Percentiles rank a stretch among this genome's conserved stretches.
phyloP scores from a whole-genome alignment of 75 land plant genomes.

The Isoetes taiwanensis region DNA sequence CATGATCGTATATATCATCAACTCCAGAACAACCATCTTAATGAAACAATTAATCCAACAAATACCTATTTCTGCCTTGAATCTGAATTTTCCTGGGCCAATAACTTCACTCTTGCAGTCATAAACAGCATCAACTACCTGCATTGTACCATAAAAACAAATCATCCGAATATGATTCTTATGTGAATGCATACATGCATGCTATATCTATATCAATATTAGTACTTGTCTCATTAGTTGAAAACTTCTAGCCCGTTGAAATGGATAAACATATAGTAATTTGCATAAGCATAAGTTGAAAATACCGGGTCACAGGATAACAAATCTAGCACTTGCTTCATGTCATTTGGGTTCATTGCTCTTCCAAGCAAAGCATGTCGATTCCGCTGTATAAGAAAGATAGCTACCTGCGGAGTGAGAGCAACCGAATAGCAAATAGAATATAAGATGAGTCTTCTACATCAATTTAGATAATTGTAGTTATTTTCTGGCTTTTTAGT shows the following conservation, averaged over 20 bases:
- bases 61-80: slow-evolving; percentile 96
- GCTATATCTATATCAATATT: not conserved
- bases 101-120: slow-evolving; percentile 99
- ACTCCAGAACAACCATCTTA: not conserved
- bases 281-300: not conserved
- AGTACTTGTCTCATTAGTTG: too few species aligned
- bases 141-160: slow-evolving; percentile 8
- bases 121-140: slow-evolving; percentile 92
- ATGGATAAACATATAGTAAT: not conserved
- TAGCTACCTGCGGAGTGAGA: too few species aligned
- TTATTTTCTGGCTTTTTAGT: too few species aligned
- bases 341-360: slow-evolving; percentile 84
- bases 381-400: slow-evolving; percentile 91
- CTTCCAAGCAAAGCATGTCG: slow-evolving; percentile 94
- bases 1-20: too few species aligned
- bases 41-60: not conserved
- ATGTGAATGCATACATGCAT: not conserved
- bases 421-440: too few species aligned
- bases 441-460: too few species aligned
- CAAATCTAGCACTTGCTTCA: slow-evolving; percentile 41
- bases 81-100: slow-evolving; percentile 89
- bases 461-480: too few species aligned
- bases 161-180: not conserved
- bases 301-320: slow-evolving; percentile 69
- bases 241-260: too few species aligned